phyloP scores from a whole-genome alignment of 371 early-diverging fungal species.

The Choanephora cucurbitarum region DNA sequence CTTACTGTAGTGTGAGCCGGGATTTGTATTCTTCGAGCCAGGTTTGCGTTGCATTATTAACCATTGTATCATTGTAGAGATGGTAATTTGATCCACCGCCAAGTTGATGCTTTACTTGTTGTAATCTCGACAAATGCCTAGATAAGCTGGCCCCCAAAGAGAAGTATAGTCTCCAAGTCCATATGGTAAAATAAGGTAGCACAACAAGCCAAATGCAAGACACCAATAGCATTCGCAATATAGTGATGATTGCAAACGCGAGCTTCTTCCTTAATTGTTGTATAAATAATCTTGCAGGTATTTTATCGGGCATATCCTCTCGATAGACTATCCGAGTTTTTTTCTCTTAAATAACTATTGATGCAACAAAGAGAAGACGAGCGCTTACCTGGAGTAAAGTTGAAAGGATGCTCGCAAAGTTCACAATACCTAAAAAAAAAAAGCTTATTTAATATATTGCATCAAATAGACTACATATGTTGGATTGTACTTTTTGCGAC shows the following conservation, averaged over 20 bases:
- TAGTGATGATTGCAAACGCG: conserved; percentile 27
- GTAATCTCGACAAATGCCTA: conserved; percentile 7
- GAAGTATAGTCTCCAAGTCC: conserved; percentile 82
- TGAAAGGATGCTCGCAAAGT: conserved; percentile 84
- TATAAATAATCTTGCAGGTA: conserved; percentile 59
- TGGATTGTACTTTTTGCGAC: conserved; percentile 66
- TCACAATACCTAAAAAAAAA: conserved; percentile 90
- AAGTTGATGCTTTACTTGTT: conserved; percentile 11
- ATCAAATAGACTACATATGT: not conserved
- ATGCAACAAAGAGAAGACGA: too few species aligned
- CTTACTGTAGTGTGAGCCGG: conserved; percentile 19
- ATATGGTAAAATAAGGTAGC: conserved; percentile 81
- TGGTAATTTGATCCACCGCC: not conserved
- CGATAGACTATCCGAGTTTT: conserved; percentile 80
- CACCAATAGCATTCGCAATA: conserved; percentile 58
- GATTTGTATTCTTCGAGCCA: conserved; percentile 23
- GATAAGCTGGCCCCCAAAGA: conserved; percentile 56
- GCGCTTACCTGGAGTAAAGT: conserved; percentile 83
- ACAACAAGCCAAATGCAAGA: conserved; percentile 79
- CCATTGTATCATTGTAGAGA: not conserved
- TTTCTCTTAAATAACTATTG: conserved; percentile 71
- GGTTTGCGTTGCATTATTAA: not conserved
- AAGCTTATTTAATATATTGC: too few species aligned
- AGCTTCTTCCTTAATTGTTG: conserved; percentile 28
- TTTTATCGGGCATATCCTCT: conserved; percentile 70